A percentile compares a stretch with the other conserved stretches of the same genome.
phyloP scores from a whole-genome alignment of 768 basidiomycete species.

The Auriscalpium microsporum region DNA sequence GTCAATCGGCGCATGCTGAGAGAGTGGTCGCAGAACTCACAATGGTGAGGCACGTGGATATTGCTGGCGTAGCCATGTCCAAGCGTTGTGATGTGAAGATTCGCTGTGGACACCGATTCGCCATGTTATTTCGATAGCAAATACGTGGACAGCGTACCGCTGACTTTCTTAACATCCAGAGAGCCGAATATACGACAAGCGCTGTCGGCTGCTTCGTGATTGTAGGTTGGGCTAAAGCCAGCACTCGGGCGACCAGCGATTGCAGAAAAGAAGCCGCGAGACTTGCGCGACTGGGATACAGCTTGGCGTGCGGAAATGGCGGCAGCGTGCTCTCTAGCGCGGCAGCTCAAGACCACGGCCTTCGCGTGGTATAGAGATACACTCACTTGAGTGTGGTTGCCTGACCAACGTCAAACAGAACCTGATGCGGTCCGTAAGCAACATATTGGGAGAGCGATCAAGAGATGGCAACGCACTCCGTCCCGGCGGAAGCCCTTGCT shows the following conservation, averaged over 20 bases:
- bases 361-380: too few species aligned
- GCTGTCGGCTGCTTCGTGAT: slow-evolving; percentile 54
- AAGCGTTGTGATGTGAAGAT: slow-evolving; percentile 88
- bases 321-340: slow-evolving; percentile 49
- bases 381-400: slow-evolving; percentile 56
- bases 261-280: slow-evolving; percentile 62
- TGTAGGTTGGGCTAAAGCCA: slow-evolving; percentile 64
- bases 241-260: slow-evolving; percentile 38
- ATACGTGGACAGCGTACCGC: slow-evolving; percentile 38
- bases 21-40: slow-evolving; percentile 38
- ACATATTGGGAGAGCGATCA: background rate
- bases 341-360: background rate
- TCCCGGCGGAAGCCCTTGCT: slow-evolving; percentile 76
- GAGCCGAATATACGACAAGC: slow-evolving; percentile 87
- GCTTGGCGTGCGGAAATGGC: slow-evolving; percentile 64
- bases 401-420: slow-evolving; percentile 73
- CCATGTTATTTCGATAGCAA: background rate
- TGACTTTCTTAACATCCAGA: slow-evolving; percentile 80
- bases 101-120: slow-evolving; percentile 39
- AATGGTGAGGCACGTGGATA: slow-evolving; percentile 78
- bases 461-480: slow-evolving; percentile 44
- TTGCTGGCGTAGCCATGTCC: slow-evolving; percentile 90
- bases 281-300: slow-evolving; percentile 62
- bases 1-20: background rate
- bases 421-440: slow-evolving; percentile 31